A percentile compares a stretch with the other conserved stretches of the same genome.
phyloP scores from a whole-genome alignment of 257 asterid genomes.

The Solanum acaule region DNA sequence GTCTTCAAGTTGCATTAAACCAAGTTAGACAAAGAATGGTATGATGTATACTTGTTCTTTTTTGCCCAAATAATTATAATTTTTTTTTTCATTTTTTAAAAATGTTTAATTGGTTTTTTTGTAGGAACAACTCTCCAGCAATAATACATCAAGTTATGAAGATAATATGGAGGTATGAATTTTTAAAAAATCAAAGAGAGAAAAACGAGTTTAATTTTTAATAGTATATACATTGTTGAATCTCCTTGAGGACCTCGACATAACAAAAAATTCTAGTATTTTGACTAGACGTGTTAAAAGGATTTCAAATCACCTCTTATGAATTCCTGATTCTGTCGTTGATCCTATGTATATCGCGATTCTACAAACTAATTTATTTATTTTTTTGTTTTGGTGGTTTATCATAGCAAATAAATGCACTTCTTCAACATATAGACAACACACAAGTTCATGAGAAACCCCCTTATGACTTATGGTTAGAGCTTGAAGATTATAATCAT shows the following conservation, averaged over 20 bases:
- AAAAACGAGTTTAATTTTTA: background rate
- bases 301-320: background rate
- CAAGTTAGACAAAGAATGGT: slow-evolving; percentile 3
- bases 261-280: background rate
- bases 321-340: background rate
- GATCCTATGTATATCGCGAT: background rate
- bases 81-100: background rate
- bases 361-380: background rate
- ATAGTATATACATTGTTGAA: background rate
- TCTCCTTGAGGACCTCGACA: background rate
- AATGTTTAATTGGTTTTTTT: background rate
- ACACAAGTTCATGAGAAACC: background rate
- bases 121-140: background rate
- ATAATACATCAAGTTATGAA: background rate
- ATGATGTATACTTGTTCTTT: background rate
- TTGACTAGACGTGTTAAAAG: background rate
- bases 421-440: background rate
- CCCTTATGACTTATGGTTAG: background rate
- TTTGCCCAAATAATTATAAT: background rate
- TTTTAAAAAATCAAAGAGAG: background rate
- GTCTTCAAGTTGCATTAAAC: background rate
- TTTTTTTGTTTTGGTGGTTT: background rate
- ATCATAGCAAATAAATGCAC: background rate
- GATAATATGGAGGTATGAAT: background rate
- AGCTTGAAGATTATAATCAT: background rate